Percentiles rank a stretch among this genome's conserved stretches.
Evolutionary conservation across 1,139 yeast genomes (phyloP).

Genomic region (Suhomyces taliae): DNA sequence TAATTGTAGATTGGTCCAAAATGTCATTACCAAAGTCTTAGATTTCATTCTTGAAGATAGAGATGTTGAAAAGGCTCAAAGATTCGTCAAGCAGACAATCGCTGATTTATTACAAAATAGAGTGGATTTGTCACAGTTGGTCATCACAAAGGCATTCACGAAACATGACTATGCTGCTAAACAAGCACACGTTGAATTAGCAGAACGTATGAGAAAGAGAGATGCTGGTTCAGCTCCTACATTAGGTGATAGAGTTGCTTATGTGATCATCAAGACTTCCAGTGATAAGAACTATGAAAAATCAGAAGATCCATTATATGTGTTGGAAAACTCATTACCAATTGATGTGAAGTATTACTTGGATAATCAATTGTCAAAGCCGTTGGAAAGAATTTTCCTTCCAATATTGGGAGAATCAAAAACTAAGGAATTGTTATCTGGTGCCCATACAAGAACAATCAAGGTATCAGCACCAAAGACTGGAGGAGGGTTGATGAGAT

Average conservation of each 20-base stretch:
- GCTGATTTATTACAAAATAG: slow-evolving; percentile 89
- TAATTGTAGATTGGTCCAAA: slow-evolving; percentile 90
- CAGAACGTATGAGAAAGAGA: slow-evolving; percentile 93
- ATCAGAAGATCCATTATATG: slow-evolving; percentile 95
- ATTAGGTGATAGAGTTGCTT: slow-evolving; percentile 97
- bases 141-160: slow-evolving; percentile 90
- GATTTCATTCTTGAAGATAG: slow-evolving; percentile 84
- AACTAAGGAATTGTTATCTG: slow-evolving; percentile 75
- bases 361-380: slow-evolving; percentile 91
- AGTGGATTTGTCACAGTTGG: slow-evolving; percentile 89
- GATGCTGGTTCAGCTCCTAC: slow-evolving; percentile 98
- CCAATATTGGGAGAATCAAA: slow-evolving; percentile 89
- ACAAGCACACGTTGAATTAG: slow-evolving; percentile 95
- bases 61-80: slow-evolving; percentile 84
- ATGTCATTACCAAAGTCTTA: slow-evolving; percentile 89
- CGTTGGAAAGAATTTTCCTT: slow-evolving; percentile 88
- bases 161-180: slow-evolving; percentile 90
- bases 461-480: slow-evolving; percentile 63
- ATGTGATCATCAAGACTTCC: slow-evolving; percentile 83
- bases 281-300: slow-evolving; percentile 91
- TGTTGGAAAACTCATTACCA: slow-evolving; percentile 86
- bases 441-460: slow-evolving; percentile 81
- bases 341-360: slow-evolving; percentile 93
- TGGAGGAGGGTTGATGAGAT: slow-evolving; percentile 88
- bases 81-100: slow-evolving; percentile 81